A percentile compares a stretch with the other conserved stretches of the same genome.
These are phyloP conservation scores for Mucor mucedo DNA, from an alignment of 371 early-diverging fungal genomes.

Conservation along the genomic window DNA sequence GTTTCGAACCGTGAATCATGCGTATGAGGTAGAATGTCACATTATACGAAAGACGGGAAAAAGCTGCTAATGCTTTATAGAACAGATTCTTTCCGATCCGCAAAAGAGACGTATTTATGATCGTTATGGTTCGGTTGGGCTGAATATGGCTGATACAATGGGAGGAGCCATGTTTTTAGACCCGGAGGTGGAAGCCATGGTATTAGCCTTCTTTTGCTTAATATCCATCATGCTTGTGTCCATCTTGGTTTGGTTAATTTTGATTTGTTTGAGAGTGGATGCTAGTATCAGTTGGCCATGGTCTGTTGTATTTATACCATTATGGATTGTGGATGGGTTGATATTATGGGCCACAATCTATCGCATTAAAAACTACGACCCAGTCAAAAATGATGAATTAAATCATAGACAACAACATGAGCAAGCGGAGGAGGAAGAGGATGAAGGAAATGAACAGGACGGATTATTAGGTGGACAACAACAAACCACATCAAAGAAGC, in stretches of 20 bases:
- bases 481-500: background rate
- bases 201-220: slow-evolving; percentile 67
- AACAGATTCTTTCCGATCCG: slow-evolving; percentile 61
- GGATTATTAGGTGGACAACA: slow-evolving; percentile 11
- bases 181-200: slow-evolving; percentile 73
- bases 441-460: slow-evolving; percentile 29
- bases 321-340: slow-evolving; percentile 72
- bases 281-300: slow-evolving; percentile 69
- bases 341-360: slow-evolving; percentile 45
- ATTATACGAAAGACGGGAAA: background rate
- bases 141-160: slow-evolving; percentile 77
- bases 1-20: slow-evolving; percentile 82
- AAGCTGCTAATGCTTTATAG: slow-evolving; percentile 1
- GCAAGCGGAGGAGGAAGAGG: slow-evolving; percentile 35
- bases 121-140: slow-evolving; percentile 85
- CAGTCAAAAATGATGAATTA: slow-evolving; percentile 14
- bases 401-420: slow-evolving; percentile 11
- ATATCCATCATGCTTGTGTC: slow-evolving; percentile 62
- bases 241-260: slow-evolving; percentile 76
- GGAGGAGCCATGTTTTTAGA: slow-evolving; percentile 77
- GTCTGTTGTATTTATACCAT: slow-evolving; percentile 76
- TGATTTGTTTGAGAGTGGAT: slow-evolving; percentile 80
- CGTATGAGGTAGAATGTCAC: slow-evolving; percentile 69
- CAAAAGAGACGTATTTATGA: slow-evolving; percentile 84
- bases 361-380: slow-evolving; percentile 26